Conservation (phyloP, 2,329 filamentous ascomycete genomes). For the Sordariomycetes sp. region DNA sequence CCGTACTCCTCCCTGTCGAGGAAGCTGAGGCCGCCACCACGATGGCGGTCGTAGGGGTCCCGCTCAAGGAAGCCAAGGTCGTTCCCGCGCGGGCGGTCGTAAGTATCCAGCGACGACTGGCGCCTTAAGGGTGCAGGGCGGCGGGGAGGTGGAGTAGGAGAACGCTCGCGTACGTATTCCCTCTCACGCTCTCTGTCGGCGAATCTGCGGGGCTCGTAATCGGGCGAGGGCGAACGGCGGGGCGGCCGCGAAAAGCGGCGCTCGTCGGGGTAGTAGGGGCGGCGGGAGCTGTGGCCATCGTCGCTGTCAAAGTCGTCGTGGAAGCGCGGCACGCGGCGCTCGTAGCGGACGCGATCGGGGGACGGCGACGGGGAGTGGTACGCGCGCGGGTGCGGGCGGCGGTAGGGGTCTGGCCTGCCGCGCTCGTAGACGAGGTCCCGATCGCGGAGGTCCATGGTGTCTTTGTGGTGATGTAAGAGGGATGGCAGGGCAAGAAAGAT, state of each 20-base stretch:
- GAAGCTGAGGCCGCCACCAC: conserved; percentile 18
- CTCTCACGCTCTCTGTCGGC: conserved; percentile 42
- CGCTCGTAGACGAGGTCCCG: conserved; percentile 17
- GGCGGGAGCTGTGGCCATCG: conserved; percentile 35
- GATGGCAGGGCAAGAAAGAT: background rate
- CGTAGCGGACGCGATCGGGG: conserved; percentile 6
- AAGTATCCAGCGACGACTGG: conserved; percentile 83
- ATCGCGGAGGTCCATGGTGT: conserved; percentile 1
- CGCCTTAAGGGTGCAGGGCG: conserved; percentile 56
- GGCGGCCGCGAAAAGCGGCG: conserved; percentile 20
- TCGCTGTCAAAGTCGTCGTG: conserved; percentile 36
- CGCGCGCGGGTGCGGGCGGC: conserved; percentile 38
- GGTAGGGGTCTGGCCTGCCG: conserved; percentile 15
- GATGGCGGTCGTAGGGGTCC: conserved; percentile 70
- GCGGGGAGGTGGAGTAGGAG: conserved; percentile 17
- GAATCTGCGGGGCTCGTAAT: conserved; percentile 36
- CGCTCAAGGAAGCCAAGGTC: conserved; percentile 29
- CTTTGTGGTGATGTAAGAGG: background rate
- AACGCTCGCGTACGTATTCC: conserved; percentile 27
- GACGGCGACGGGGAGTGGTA: conserved; percentile 25
- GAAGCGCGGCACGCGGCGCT: conserved; percentile 24
- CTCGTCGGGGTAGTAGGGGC: conserved; percentile 42
- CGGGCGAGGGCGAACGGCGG: conserved; percentile 15
- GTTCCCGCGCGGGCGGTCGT: conserved; percentile 51
- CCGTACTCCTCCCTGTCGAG: conserved; percentile 46